A percentile compares a stretch with the other conserved stretches of the same genome.
These are phyloP conservation scores for Borovskyia barvae DNA, from an alignment of 208 protist species.

Conservation along the genomic window DNA sequence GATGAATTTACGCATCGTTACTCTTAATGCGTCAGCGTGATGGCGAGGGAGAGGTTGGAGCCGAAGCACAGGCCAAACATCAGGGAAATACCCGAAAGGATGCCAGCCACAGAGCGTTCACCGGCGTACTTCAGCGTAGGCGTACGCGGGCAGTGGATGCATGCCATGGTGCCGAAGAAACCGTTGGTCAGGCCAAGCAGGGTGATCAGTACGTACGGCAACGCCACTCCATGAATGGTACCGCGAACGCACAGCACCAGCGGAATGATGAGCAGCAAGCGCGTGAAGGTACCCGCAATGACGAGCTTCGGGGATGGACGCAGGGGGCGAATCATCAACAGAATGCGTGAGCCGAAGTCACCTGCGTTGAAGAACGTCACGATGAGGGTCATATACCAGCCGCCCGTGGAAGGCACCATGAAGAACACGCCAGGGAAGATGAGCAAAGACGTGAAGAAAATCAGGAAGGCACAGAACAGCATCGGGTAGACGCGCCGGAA, in stretches of 20 bases:
- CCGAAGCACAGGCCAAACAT: constrained; percentile 55
- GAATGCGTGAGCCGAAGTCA: constrained; percentile 52
- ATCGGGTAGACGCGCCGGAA: constrained; percentile 68
- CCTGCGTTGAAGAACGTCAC: constrained; percentile 58
- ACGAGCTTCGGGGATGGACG: constrained; percentile 44
- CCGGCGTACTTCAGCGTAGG: constrained; percentile 44
- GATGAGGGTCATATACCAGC: constrained; percentile 66
- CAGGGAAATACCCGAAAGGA: constrained; percentile 41
- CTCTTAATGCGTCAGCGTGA: constrained; percentile 36
- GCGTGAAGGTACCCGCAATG: constrained; percentile 38
- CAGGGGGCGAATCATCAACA: constrained; percentile 39
- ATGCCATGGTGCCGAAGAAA: constrained; percentile 67
- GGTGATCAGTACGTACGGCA: constrained; percentile 59
- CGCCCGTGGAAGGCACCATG: constrained; percentile 22
- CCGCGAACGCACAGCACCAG: constrained; percentile 60
- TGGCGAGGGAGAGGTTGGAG: constrained; percentile 43
- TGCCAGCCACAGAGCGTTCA: constrained; percentile 61
- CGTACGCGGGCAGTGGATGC: constrained; percentile 59
- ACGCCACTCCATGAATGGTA: constrained; percentile 33
- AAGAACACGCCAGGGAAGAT: constrained; percentile 79
- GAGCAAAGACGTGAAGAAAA: constrained; percentile 59
- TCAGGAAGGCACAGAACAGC: constrained; percentile 54
- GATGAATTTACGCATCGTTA: neutral
- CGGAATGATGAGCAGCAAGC: constrained; percentile 51
- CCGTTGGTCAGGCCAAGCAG: constrained; percentile 70